Evolutionary conservation across 768 basidiomycete genomes (phyloP), one percentile per base, ranked within the genome.

Genomic region (Lyophyllum atratum): DNA sequence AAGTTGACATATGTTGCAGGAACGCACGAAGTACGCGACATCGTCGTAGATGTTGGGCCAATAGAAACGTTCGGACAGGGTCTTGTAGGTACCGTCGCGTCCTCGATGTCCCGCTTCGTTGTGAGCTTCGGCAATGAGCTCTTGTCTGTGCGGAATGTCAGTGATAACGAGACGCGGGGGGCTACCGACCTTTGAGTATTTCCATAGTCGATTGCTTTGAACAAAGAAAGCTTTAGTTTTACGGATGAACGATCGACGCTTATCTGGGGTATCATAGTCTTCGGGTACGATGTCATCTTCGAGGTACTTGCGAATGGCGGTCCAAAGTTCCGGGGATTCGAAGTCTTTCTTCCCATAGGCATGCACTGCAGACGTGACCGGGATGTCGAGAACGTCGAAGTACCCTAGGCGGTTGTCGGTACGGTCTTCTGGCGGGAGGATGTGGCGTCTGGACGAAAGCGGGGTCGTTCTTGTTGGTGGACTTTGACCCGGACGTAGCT

Each of bases 51-150:
- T 37, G 12, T 71, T 66, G 0, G 71, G 76, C 76, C 75, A 76
- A 60, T 72, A 74, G 34, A 67, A 71, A 0, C 66, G 55, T 6
- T 74, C 65, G 0, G 37, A 12, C 1, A 74, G 57, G 25, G 54
- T 33, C 3, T 47, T 40, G 52, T 64, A 70, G 0, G 68, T 67
- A 0, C 66, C 56, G 24, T 74, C 67, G 0, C 66, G 54, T 4
- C 73, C 72, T 29, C 66, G 54, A 49, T 74, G 72, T 15, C 72
- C 72, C 0, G 58, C 49, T 2, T 59, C 49, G 28, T 71, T 65
- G 31, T 76, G 74, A 0, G 67, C 71, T 10, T 63, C 29, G 0
- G 55, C 58, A 14, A 73, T 48, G 0, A 74, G 50, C 6, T 59
- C 52, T 2, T 50, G 26, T 21, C 68, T 58, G 0, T 58, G 52